Conservation (phyloP, 2,329 filamentous ascomycete species). For the Teratosphaeriaceae sp. region DNA sequence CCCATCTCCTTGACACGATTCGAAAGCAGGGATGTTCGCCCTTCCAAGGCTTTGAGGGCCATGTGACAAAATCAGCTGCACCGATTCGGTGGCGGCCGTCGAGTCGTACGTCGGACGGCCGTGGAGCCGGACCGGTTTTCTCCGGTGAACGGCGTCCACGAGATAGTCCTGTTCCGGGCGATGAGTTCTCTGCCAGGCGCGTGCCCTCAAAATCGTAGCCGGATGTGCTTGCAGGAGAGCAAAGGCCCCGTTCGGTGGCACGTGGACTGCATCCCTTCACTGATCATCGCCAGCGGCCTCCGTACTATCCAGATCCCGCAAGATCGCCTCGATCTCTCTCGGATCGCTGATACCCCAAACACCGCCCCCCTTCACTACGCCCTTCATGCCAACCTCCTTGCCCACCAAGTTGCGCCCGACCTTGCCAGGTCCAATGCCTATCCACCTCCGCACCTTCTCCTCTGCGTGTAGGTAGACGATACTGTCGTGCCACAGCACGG, state of each 20-base stretch:
- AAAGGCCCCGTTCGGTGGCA: background rate
- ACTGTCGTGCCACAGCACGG: conserved; percentile 90
- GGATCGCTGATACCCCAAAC: conserved; percentile 90
- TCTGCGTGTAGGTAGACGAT: conserved; percentile 84
- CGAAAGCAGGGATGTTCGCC: too few relatives aligned
- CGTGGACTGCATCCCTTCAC: background rate
- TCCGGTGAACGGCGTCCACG: too few relatives aligned
- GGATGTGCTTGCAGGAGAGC: too few relatives aligned
- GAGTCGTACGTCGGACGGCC: too few relatives aligned
- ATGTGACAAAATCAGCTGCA: too few relatives aligned
- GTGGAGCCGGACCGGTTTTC: too few relatives aligned
- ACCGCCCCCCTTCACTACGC: conserved; percentile 76
- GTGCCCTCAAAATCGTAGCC: too few relatives aligned
- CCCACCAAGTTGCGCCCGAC: conserved; percentile 90
- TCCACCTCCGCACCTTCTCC: conserved; percentile 72
- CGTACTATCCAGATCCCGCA: conserved; percentile 42
- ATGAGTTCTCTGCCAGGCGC: too few relatives aligned
- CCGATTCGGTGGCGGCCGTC: too few relatives aligned
- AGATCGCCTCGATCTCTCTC: conserved; percentile 43
- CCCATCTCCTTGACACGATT: too few relatives aligned
- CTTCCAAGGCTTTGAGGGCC: too few relatives aligned
- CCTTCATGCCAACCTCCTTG: conserved; percentile 88
- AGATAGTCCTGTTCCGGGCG: too few relatives aligned
- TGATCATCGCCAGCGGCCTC: conserved; percentile 34
- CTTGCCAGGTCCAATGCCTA: conserved; percentile 89